Percentiles rank a stretch among this genome's conserved stretches.
Evolutionary conservation across 2,329 filamentous ascomycete species (phyloP).

Genomic region (Apiospora arundinis): DNA sequence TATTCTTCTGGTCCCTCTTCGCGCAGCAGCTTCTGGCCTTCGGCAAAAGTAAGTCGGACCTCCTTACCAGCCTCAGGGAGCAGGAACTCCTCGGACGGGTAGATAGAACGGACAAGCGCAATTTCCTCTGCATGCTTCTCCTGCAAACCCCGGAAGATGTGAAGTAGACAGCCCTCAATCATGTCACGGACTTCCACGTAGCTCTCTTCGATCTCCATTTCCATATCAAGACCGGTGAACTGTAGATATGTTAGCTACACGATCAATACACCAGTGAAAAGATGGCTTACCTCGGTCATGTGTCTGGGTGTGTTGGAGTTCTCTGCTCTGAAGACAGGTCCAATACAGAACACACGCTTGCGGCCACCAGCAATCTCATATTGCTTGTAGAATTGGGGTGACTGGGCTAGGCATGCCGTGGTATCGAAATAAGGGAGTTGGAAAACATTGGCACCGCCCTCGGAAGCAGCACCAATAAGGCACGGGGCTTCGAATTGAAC

Average conservation of each 20-base stretch:
- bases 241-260: conserved; percentile 36
- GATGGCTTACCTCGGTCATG: conserved; percentile 70
- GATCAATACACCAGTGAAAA: conserved; percentile 10
- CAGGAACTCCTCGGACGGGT: conserved; percentile 79
- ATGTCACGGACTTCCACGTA: conserved; percentile 78
- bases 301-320: conserved; percentile 84
- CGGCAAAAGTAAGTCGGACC: conserved; percentile 77
- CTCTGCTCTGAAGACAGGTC: conserved; percentile 85
- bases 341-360: conserved; percentile 79
- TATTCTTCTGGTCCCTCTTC: conserved; percentile 74
- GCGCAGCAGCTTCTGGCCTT: conserved; percentile 78
- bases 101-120: conserved; percentile 73
- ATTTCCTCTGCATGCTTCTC: conserved; percentile 70
- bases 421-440: conserved; percentile 87
- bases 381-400: conserved; percentile 88
- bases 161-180: conserved; percentile 75
- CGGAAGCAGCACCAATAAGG: conserved; percentile 86
- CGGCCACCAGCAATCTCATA: conserved; percentile 81
- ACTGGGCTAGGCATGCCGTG: conserved; percentile 80
- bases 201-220: conserved; percentile 84
- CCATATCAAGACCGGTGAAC: conserved; percentile 87
- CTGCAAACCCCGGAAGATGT: conserved; percentile 79
- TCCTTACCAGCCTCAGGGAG: conserved; percentile 77
- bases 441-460: conserved; percentile 94
- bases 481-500: conserved; percentile 88